Evolutionary conservation across 2,329 filamentous ascomycete genomes (phyloP).

Genomic region (Exophiala phaeomuriformis): DNA sequence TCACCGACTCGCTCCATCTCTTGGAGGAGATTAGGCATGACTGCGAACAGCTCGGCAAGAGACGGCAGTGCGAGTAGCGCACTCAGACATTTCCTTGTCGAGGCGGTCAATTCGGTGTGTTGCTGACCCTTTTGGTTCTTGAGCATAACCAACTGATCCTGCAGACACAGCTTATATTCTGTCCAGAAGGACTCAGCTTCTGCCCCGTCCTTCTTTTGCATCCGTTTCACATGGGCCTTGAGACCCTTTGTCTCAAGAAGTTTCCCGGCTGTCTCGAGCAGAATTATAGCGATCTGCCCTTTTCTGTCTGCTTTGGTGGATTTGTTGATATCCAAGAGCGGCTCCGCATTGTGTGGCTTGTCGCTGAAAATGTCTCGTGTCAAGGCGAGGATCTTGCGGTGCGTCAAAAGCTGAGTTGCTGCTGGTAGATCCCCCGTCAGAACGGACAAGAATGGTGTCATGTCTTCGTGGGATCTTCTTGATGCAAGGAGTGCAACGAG

Average conservation of each 20-base stretch:
- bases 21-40: constrained; percentile 73
- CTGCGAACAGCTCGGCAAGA: constrained; percentile 80
- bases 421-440: constrained; percentile 66
- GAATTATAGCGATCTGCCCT: constrained; percentile 36
- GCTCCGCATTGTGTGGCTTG: constrained; percentile 65
- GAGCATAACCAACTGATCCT: constrained; percentile 15
- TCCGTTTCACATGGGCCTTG: constrained; percentile 10
- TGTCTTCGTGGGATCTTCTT: constrained; percentile 70
- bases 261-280: constrained; percentile 31
- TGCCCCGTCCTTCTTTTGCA: constrained; percentile 8
- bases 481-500: constrained; percentile 86
- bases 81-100: constrained; percentile 61
- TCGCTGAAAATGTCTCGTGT: constrained; percentile 67
- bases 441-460: constrained; percentile 67
- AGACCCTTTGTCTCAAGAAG: constrained; percentile 17
- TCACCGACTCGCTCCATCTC: constrained; percentile 54
- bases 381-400: constrained; percentile 69
- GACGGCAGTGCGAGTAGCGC: constrained; percentile 78
- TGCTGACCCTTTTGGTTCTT: constrained; percentile 12
- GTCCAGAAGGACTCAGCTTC: constrained; percentile 18
- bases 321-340: constrained; percentile 58
- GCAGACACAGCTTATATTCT: constrained; percentile 27
- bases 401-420: constrained; percentile 64
- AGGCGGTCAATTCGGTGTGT: constrained; percentile 29
- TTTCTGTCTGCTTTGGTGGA: constrained; percentile 13